phyloP scores from a whole-genome alignment of 352 stramenopile species.

The Phytopythium aichiense region DNA sequence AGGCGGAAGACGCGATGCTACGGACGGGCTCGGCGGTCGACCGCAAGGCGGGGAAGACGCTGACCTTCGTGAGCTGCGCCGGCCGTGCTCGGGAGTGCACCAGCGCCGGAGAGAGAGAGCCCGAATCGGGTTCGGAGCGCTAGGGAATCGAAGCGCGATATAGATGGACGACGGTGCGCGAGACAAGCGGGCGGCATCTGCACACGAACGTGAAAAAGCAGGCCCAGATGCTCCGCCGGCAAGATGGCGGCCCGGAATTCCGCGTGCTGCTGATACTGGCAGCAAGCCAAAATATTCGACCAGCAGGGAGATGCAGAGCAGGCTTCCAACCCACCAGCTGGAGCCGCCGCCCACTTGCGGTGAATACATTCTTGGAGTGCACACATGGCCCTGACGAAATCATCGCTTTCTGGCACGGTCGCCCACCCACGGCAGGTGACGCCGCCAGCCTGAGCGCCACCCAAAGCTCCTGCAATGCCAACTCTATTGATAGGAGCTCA shows the following conservation, averaged over 20 bases:
- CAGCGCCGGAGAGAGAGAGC: not conserved
- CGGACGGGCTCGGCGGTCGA: not conserved
- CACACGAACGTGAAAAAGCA: not conserved
- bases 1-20: not conserved
- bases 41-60: not conserved
- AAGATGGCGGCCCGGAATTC: slow-evolving; percentile 1
- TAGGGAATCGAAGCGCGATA: not conserved
- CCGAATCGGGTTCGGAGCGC: not conserved
- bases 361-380: not conserved
- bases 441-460: not conserved
- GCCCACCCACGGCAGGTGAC: not conserved
- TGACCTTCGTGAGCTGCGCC: not conserved
- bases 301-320: not conserved
- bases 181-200: not conserved
- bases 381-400: not conserved
- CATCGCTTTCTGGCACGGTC: not conserved
- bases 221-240: not conserved
- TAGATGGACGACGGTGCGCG: slow-evolving; percentile 4
- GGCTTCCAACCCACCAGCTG: not conserved
- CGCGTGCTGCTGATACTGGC: too few relatives aligned
- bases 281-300: not conserved
- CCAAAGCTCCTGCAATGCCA: not conserved
- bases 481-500: too few relatives aligned
- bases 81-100: not conserved
- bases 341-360: too few relatives aligned